Evolutionary conservation across 192 early-diverging fungal genomes (phyloP).

Genomic region (Coemansia sp.): DNA sequence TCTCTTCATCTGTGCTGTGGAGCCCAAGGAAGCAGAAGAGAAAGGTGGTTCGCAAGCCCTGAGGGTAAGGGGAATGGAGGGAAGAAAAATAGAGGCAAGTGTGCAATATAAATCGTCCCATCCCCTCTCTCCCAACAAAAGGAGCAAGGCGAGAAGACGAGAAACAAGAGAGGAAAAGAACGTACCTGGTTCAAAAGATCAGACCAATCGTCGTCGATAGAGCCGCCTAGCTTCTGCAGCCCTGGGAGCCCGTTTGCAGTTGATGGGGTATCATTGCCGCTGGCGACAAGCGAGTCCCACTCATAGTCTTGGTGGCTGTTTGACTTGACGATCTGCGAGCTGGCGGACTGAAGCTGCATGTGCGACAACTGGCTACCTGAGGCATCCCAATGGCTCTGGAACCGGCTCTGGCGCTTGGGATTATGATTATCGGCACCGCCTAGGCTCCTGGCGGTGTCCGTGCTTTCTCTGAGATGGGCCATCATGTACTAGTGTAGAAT

Average conservation of each 20-base stretch:
- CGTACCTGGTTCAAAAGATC: slow-evolving; percentile 49
- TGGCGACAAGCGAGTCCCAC: slow-evolving; percentile 37
- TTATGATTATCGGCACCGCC: slow-evolving; percentile 32
- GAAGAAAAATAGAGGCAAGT: too few species aligned
- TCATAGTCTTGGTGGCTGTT: slow-evolving; percentile 23
- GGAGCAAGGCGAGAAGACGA: neutral
- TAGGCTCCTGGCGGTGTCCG: slow-evolving; percentile 18
- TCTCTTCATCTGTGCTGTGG: too few species aligned
- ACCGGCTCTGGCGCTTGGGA: slow-evolving; percentile 49
- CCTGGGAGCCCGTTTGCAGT: slow-evolving; percentile 21
- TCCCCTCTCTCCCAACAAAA: too few species aligned
- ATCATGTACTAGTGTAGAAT: slow-evolving; percentile 17
- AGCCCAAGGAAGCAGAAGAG: too few species aligned
- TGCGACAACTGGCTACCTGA: slow-evolving; percentile 19
- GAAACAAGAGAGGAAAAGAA: neutral
- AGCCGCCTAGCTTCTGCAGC: slow-evolving; percentile 29
- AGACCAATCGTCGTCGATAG: slow-evolving; percentile 51
- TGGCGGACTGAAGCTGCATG: slow-evolving; percentile 19
- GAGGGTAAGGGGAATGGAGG: neutral
- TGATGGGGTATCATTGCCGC: slow-evolving; percentile 16
- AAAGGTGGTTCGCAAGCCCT: neutral
- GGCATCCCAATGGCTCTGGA: slow-evolving; percentile 53
- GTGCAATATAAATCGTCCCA: too few species aligned
- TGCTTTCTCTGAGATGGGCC: slow-evolving; percentile 36
- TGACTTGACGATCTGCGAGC: slow-evolving; percentile 20